phyloP scores from a whole-genome alignment of 371 early-diverging fungal genomes.

The Nematocida homosporus region DNA sequence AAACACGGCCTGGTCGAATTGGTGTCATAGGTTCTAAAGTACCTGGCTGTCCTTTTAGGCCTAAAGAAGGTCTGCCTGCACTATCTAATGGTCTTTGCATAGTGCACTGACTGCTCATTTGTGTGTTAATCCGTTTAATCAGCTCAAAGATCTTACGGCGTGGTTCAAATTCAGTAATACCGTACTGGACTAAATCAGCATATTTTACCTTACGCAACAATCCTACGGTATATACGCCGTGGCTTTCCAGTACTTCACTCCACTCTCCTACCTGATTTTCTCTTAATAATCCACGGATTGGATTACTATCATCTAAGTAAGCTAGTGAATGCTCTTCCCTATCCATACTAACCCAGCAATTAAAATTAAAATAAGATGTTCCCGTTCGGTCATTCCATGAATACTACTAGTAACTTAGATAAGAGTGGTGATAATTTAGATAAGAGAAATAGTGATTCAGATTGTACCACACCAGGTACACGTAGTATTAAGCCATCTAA shows the following conservation, averaged over 20 bases:
- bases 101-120: not conserved
- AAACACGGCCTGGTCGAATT: not conserved
- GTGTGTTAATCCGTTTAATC: slow-evolving; percentile 55
- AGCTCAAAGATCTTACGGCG: slow-evolving; percentile 58
- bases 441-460: no score
- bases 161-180: slow-evolving; percentile 56
- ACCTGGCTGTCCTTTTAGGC: not conserved
- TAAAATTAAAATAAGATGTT: slow-evolving; percentile 40
- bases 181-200: slow-evolving; percentile 57
- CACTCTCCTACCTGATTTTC: slow-evolving; percentile 31
- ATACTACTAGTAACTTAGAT: no score
- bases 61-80: not conserved
- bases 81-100: not conserved
- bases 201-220: slow-evolving; percentile 50
- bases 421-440: no score
- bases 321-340: not conserved
- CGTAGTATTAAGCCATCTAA: no score
- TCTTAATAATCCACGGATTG: slow-evolving; percentile 20
- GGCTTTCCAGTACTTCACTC: slow-evolving; percentile 32
- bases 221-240: slow-evolving; percentile 13
- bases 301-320: not conserved
- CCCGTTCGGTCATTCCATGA: not conserved
- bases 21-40: no score
- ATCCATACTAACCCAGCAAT: slow-evolving; percentile 23
- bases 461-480: no score